Percentiles rank a stretch among this genome's conserved stretches.
Conservation (phyloP, 2,329 filamentous ascomycete species). For the Pseudogymnoascus sp. region DNA sequence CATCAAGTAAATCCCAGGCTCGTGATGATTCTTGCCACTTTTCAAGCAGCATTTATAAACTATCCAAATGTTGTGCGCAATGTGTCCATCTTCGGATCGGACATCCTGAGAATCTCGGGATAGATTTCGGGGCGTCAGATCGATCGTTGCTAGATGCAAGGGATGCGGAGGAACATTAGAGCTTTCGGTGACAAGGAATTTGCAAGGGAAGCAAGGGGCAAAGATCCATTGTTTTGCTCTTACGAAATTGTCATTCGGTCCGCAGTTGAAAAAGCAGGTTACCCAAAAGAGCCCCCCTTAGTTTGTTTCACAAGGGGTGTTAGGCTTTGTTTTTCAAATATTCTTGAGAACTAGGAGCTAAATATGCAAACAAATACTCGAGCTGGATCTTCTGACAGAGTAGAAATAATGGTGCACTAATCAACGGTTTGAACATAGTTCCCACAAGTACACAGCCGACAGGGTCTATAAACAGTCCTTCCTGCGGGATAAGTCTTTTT, state of each 20-base stretch:
- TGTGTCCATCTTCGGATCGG: too few species aligned
- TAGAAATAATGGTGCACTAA: not conserved
- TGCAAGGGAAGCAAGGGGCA: too few species aligned
- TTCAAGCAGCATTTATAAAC: too few species aligned
- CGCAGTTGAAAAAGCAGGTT: not conserved
- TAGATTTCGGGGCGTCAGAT: too few species aligned
- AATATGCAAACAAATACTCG: not conserved
- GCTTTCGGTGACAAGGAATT: too few species aligned
- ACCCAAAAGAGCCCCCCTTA: not conserved
- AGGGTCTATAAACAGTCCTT: not conserved
- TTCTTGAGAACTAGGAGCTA: not conserved
- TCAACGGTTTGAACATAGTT: not conserved
- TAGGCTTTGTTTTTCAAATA: not conserved
- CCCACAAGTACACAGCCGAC: not conserved
- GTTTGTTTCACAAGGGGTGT: not conserved
- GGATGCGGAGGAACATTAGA: too few species aligned
- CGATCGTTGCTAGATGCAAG: too few species aligned
- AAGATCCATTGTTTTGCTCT: not conserved
- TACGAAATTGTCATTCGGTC: not conserved
- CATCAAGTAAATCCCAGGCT: too few species aligned
- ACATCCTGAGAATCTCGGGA: too few species aligned
- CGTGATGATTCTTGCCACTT: too few species aligned
- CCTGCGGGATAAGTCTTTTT: not conserved
- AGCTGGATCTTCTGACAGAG: not conserved
- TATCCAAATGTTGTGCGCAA: too few species aligned